Evolutionary conservation across 371 early-diverging fungal genomes (phyloP), one percentile per base, ranked within the genome.

Genomic region (Dichotomocladium elegans): DNA sequence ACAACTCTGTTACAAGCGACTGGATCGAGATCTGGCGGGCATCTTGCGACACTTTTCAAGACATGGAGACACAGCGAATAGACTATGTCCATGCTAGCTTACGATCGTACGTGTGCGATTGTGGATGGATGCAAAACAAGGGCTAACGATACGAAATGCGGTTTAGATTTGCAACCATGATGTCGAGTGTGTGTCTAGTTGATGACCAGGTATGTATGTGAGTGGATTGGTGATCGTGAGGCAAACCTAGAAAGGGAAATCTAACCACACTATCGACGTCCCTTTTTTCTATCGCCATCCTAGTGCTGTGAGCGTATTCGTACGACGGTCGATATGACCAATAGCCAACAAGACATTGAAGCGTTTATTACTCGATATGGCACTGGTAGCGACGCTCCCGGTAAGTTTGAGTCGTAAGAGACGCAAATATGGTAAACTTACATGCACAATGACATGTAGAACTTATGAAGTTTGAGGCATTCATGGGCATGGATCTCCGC

Each of bases 261-360:
- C n/a, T n/a, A n/a, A n/a, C n/a, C n/a, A n/a, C n/a, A n/a, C n/a
- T n/a, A n/a, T n/a, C n/a, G n/a, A n/a, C 22, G 50, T 51, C 21
- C n/a, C 10, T 33, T 42, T 31, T 48, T 48, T 35, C 22, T n/a
- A 33, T 34, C 47, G 41, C 6, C 17, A 5, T 21, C 24, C n/a
- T 48, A 68, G 68, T 62, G 70, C 42, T 70, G 70, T 52, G 72
- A 70, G 33, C 58, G 68, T 33, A 68, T 76, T 28, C 70, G 69
- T 5, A 63, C 67, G 7, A 63, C 72, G 27, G 49, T 76, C 44
- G 77, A 72, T 51, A 56, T 61, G 12, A 68, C 69, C 0, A 63
- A 70, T 42, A 64, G 68, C 7, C 57, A 64, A 26, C 64, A 62
- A 19, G 77, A 76, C 34, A 68, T 76, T 14, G 22, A 53, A 8